These are phyloP conservation scores for Wilcoxina mikolae DNA, from an alignment of 495 filamentous ascomycete species.

Conservation along the genomic window DNA sequence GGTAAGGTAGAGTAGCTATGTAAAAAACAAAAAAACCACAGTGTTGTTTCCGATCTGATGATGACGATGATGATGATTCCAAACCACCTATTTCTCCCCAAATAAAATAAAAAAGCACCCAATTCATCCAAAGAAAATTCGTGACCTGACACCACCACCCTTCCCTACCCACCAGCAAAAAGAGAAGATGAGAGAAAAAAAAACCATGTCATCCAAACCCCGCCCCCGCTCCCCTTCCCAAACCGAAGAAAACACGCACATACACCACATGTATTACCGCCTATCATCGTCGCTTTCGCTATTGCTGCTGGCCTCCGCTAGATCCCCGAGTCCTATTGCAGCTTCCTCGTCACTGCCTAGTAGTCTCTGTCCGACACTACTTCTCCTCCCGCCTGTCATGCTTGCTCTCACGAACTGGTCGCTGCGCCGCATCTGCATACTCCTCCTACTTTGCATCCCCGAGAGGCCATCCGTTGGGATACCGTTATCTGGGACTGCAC, in stretches of 20 bases:
- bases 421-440: slow-evolving; percentile 76
- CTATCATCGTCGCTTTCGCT: slow-evolving; percentile 32
- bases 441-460: slow-evolving; percentile 72
- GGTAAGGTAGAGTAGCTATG: neutral
- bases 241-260: neutral
- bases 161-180: no score
- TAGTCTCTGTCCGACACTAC: slow-evolving; percentile 42
- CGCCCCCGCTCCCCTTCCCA: neutral
- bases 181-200: neutral
- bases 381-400: slow-evolving; percentile 33
- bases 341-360: slow-evolving; percentile 52
- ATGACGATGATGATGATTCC: neutral
- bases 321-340: slow-evolving; percentile 43
- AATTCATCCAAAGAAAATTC: slow-evolving; percentile 1
- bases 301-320: slow-evolving; percentile 53
- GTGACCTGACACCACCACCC: neutral
- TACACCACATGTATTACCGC: neutral
- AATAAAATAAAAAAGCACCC: neutral
- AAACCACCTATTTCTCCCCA: no score
- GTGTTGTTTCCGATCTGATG: no score
- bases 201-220: neutral
- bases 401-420: slow-evolving; percentile 38
- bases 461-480: slow-evolving; percentile 83
- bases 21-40: neutral
- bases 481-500: slow-evolving; percentile 44